Conservation (phyloP, 768 basidiomycete genomes). For the Tylopilus subfusipes region DNA sequence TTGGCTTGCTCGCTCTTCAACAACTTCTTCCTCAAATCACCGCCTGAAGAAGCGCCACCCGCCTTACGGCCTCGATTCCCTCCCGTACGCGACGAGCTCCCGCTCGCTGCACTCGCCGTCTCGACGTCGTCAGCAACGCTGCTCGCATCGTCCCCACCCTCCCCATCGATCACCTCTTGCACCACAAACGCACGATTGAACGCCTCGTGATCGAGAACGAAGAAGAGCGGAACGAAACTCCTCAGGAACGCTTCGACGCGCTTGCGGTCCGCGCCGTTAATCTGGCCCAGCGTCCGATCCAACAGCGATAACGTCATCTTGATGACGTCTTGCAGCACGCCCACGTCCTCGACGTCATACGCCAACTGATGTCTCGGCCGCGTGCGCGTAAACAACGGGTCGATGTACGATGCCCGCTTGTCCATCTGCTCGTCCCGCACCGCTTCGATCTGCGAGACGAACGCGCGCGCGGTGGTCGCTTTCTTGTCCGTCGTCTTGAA, state of each 20-base stretch:
- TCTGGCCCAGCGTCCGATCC: conserved; percentile 80
- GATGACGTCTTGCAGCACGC: conserved; percentile 79
- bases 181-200: conserved; percentile 71
- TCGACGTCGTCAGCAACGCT: conserved; percentile 39
- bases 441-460: conserved; percentile 82
- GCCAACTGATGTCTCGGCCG: conserved; percentile 76
- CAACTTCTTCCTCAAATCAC: conserved; percentile 75
- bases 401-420: conserved; percentile 58
- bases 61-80: conserved; percentile 42
- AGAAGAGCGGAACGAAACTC: conserved; percentile 70
- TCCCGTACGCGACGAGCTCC: conserved; percentile 28
- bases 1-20: conserved; percentile 83
- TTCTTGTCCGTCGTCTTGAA: conserved; percentile 94
- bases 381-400: conserved; percentile 54
- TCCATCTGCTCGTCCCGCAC: conserved; percentile 80
- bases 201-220: conserved; percentile 65
- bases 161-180: conserved; percentile 60
- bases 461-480: conserved; percentile 65
- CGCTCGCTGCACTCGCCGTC: conserved; percentile 27
- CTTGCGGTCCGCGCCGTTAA: conserved; percentile 67
- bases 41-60: conserved; percentile 40
- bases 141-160: conserved; percentile 46
- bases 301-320: conserved; percentile 89
- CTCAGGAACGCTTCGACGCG: conserved; percentile 82
- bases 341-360: conserved; percentile 68